Conservation (phyloP, 169 alveolate species). For the Perkinsus chesapeaki region DNA sequence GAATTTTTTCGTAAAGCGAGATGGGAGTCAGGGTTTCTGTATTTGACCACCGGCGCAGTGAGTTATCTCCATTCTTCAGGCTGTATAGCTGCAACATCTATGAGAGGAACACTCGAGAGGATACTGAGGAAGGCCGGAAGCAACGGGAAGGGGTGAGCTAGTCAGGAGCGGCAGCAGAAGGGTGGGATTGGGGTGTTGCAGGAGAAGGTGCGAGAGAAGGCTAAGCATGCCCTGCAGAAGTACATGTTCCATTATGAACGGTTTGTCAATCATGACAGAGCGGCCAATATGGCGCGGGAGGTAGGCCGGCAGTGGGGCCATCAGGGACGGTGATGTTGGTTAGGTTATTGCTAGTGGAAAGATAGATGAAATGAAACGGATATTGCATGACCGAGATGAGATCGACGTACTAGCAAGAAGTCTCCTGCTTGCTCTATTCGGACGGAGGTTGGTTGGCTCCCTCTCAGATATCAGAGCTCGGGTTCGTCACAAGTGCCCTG, state of each 20-base stretch:
- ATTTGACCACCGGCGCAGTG: too few species aligned
- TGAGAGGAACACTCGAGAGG: conserved; percentile 4
- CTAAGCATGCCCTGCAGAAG: conserved; percentile 29
- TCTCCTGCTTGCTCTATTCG: background rate
- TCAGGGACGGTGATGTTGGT: too few species aligned
- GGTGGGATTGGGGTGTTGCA: background rate
- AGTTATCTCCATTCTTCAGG: too few species aligned
- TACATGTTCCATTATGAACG: conserved; percentile 39
- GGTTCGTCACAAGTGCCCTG: conserved; percentile 47
- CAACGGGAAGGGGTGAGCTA: background rate
- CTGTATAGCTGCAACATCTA: conserved; percentile 42
- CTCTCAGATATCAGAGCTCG: conserved; percentile 38
- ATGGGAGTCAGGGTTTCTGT: too few species aligned
- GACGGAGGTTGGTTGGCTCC: conserved; percentile 29
- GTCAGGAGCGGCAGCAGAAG: background rate
- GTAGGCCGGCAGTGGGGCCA: background rate
- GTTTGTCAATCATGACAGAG: conserved; percentile 29
- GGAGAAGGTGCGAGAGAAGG: conserved; percentile 27
- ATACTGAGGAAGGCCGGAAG: background rate
- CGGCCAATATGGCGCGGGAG: background rate
- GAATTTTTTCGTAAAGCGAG: too few species aligned
- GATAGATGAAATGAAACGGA: background rate
- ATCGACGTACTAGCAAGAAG: conserved; percentile 17
- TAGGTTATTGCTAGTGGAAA: background rate
- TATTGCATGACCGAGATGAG: background rate